Base-by-base conservation (phyloP, 176 grass and related monocot genomes). In the Carex pumila region DNA sequence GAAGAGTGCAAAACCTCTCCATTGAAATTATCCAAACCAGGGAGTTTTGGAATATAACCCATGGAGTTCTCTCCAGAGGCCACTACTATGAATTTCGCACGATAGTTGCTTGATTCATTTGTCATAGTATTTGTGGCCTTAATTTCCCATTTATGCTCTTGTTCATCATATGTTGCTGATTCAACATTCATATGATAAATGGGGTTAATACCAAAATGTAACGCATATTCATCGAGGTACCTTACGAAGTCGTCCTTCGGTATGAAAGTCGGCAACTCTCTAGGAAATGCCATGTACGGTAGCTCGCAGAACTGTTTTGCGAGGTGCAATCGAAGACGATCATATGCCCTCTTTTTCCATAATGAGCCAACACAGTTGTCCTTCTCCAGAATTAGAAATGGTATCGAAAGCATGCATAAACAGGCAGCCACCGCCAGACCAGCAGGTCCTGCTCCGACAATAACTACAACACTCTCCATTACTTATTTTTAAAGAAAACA, bases 41-140 rank as follows among this genome's bases (percentile, higher is more conserved):
- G 67, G 14, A 93, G 49, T 7, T 29, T 56, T 0, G 91, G 88
- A 7, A 93, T 34, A 56, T 36, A 59, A 0, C 12, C 66, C 0
- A 2, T 47, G 4, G 45, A 68, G 3, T 93, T 93, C 84, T 90
- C 91, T 0, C 91, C 88, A 0, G 84, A 79, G 2, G 91, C 86
- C 15, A 90, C 86, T 0, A 93, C 84, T 3, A 93, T 52, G 53
- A 90, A 93, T 56, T 29, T 81, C 1, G 49, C 77, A 3, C 3
- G 1, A 0, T 67, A 73, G n/a, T 11, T 0, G 13, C 3, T 13
- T 1, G 37, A 25, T 3, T 32, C 11, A 0, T 30, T 52, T 3
- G 22, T 72, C 0, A 3, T 12, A 1, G 1, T 17, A 50, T 82
- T 68, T 0, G 22, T 55, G 0, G 78, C 76, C 0, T 1, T 8